Evolutionary conservation across 2,329 filamentous ascomycete genomes (phyloP).

Genomic region (Harringtonia aguacate): DNA sequence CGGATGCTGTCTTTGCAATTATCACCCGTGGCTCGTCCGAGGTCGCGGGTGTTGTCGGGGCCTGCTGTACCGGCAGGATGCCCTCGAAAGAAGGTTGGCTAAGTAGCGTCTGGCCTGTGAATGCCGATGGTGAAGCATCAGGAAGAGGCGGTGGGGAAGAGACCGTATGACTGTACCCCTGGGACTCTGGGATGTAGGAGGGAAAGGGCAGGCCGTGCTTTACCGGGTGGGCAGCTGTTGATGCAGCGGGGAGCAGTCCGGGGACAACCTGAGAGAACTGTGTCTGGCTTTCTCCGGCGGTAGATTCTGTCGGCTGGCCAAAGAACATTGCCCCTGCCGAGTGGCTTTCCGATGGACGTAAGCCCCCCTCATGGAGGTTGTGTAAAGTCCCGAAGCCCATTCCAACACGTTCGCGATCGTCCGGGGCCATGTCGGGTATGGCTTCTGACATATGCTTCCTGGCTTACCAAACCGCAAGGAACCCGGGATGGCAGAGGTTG

Average conservation of each 20-base stretch:
- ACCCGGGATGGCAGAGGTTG: no score
- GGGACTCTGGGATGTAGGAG: neutral
- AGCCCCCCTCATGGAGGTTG: neutral
- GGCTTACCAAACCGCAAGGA: no score
- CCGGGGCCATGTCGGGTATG: no score
- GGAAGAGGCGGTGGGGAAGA: no score
- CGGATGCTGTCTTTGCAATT: neutral
- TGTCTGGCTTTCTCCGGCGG: no score
- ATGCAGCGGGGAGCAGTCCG: neutral
- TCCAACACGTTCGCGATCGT: no score
- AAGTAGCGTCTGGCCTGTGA: no score
- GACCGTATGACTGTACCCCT: no score
- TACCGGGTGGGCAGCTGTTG: neutral
- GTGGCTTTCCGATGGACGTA: neutral
- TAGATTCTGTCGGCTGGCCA: neutral
- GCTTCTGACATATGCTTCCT: no score
- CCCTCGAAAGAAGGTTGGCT: neutral
- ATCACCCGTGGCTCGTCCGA: conserved; percentile 1
- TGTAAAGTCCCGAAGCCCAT: no score
- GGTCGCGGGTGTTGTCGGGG: neutral
- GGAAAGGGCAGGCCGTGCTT: neutral
- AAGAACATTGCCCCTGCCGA: neutral
- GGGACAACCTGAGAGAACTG: neutral
- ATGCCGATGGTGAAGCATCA: no score
- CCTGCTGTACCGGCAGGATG: neutral